These are phyloP conservation scores for Penicillium griseofulvum DNA, from an alignment of 2,329 filamentous ascomycete genomes.

Conservation along the genomic window DNA sequence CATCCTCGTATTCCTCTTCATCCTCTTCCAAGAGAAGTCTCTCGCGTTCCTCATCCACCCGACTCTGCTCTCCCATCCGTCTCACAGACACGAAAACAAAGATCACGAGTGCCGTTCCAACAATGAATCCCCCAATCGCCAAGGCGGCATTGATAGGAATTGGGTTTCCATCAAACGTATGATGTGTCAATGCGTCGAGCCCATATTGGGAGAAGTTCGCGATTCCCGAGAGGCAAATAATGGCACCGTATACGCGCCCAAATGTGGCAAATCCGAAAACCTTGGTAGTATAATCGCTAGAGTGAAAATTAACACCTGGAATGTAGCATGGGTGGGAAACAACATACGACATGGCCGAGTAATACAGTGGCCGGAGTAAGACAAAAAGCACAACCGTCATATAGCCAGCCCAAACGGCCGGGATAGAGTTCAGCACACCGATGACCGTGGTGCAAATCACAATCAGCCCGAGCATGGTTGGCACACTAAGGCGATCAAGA, in stretches of 20 bases:
- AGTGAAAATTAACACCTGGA: background rate
- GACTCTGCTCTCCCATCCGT: conserved; percentile 12
- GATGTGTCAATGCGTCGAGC: conserved; percentile 74
- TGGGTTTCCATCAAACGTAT: conserved; percentile 68
- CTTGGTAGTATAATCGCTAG: conserved; percentile 77
- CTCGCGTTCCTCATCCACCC: conserved; percentile 23
- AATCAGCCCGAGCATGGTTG: conserved; percentile 66
- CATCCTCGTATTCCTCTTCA: conserved; percentile 13
- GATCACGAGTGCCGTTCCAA: conserved; percentile 64
- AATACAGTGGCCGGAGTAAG: conserved; percentile 83
- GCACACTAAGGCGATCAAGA: conserved; percentile 73
- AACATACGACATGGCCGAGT: conserved; percentile 73
- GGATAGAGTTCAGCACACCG: conserved; percentile 72
- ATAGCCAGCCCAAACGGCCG: conserved; percentile 63
- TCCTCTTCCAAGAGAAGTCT: conserved; percentile 24
- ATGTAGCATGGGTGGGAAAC: background rate
- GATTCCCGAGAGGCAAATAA: conserved; percentile 80
- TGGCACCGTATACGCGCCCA: conserved; percentile 84
- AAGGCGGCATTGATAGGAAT: conserved; percentile 73
- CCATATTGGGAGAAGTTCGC: conserved; percentile 80
- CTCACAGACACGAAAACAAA: conserved; percentile 54
- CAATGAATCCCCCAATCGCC: conserved; percentile 58
- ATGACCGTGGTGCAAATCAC: conserved; percentile 71
- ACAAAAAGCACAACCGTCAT: conserved; percentile 79
- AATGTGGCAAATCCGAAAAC: conserved; percentile 92